Evolutionary conservation across 805 yeast genomes (phyloP).

Genomic region (Pichia cephalocereana): DNA sequence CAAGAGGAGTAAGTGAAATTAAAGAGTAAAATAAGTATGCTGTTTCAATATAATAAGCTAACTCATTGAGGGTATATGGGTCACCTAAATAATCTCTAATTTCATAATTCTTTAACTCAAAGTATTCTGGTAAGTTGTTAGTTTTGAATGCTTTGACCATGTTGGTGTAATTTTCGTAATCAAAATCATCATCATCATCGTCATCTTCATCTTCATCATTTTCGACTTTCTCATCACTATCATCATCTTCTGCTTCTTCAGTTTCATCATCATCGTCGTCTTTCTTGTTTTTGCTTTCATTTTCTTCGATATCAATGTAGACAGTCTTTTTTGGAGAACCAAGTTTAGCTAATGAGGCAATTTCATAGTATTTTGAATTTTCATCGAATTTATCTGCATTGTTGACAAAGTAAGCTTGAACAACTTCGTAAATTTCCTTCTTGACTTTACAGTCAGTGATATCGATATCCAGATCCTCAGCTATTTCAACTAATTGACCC

Average conservation of each 20-base stretch:
- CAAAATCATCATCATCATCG: conserved; percentile 31
- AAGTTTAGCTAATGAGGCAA: conserved; percentile 13
- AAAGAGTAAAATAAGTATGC: conserved; percentile 12
- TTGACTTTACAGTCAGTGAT: conserved; percentile 19
- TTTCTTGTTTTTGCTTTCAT: conserved; percentile 4
- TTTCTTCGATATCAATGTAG: conserved; percentile 11
- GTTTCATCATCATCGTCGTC: conserved; percentile 78
- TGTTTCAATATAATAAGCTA: conserved; percentile 19
- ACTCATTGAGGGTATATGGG: conserved; percentile 24
- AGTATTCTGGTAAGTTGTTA: conserved; percentile 11
- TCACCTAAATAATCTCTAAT: conserved; percentile 25
- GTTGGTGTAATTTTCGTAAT: conserved; percentile 5
- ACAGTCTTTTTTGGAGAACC: conserved; percentile 11
- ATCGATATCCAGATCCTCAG: conserved; percentile 20
- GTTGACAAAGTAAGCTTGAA: conserved; percentile 15
- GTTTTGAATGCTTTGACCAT: conserved; percentile 7
- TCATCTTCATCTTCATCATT: conserved; percentile 37
- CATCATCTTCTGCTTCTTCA: conserved; percentile 53
- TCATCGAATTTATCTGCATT: conserved; percentile 16
- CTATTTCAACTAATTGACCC: conserved; percentile 24
- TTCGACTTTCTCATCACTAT: conserved; percentile 8
- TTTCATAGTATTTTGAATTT: conserved; percentile 21
- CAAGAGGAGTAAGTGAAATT: conserved; percentile 12
- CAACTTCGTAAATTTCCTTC: conserved; percentile 20
- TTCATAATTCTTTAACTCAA: conserved; percentile 20